Base-by-base conservation (phyloP, 2,329 filamentous ascomycete genomes). In the Colletotrichum siamense region DNA sequence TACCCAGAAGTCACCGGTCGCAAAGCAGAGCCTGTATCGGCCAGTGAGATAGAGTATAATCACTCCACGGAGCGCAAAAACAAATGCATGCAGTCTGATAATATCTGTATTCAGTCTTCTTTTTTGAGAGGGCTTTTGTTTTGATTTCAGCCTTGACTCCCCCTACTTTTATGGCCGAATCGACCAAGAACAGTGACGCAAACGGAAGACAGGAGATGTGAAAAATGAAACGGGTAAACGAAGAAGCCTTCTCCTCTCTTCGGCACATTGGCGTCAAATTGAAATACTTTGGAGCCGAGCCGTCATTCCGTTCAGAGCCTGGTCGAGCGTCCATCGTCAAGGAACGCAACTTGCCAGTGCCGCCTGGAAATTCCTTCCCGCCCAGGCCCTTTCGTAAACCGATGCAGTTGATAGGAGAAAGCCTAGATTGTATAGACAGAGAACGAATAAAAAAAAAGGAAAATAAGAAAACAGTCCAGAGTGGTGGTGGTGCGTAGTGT, bases 361-460 rank as follows among this genome's bases (percentile, higher is more conserved):
- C 69, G 62, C 44, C 69, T 28, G 39, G 63, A 39, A 63, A 30
- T 7, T 12, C 57, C 18, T 44, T 67, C 36, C 39, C n/a, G 55
- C 39, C 55, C 55, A 39, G 52, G 32, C 39, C 55, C 44, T 63
- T 72, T 66, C 69, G n/a, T 73, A 49, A 28, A 62, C 55, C 49
- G 64, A 69, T 63, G 73, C 69, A 68, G 44, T 68, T 59, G 52
- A 32, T 55, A 65, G 28, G 34, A 65, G 36, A 39, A 24, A 65
- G 70, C 74, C 74, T 74, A 74, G 52, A 65, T 69, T 73, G 26
- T 74, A 32, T 74, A 73, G 74, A 74, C 74, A 65, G 70, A 69
- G 59, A 76, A 76, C 28, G 22, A 36, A 49, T 62, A 63, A 18
- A 62, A 62, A 13, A 69, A 32, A 36, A 69, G 34, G 66, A 66